Evolutionary conservation across 129 eudicot genomes (phyloP), one percentile per base, ranked within the genome.

Genomic region (Flaveria ramosissima): DNA sequence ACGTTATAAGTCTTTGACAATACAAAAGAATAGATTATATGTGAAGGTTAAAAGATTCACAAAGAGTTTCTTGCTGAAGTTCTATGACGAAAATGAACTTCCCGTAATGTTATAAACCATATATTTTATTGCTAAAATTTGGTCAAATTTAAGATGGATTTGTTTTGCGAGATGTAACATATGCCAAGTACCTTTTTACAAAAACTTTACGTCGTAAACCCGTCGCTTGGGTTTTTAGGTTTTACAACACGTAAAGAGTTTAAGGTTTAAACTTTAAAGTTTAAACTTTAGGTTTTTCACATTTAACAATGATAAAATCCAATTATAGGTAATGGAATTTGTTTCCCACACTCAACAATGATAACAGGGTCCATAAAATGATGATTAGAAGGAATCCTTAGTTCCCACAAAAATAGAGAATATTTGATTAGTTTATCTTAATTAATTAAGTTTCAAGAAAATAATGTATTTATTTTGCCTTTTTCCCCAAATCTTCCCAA

Each of bases 281-380:
- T 45, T 19, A 19, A 8, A 17, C 13, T 55, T 17, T 7, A 55
- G 41, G 41, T 36, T 36, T 36, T 8, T 1, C 41, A 36, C 41
- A 36, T 36, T 36, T 6, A 36, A 4, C 41, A 36, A 36, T 36
- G 79, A 80, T 65, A 78, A 52, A 73, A 53, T 42, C 6, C 76
- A 39, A 71, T 64, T 71, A 78, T 75, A 77, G 77, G 70, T 77
- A 78, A 83, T 83, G 84, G 81, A 79, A 62, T 71, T 75, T 75
- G 84, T 72, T 73, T 79, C 84, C 87, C 87, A 71, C 87, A 84
- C 87, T 79, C 87, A 75, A 84, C 78, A 80, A 84, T 79, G 72
- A 84, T 84, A 66, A 63, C 0, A 61, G 81, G 84, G 87, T 84
- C 84, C 84, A 84, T 84, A 65, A 42, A 75, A 79, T 75, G 77